Base-by-base conservation (phyloP, 306 rosid species). In the Geum urbanum region DNA sequence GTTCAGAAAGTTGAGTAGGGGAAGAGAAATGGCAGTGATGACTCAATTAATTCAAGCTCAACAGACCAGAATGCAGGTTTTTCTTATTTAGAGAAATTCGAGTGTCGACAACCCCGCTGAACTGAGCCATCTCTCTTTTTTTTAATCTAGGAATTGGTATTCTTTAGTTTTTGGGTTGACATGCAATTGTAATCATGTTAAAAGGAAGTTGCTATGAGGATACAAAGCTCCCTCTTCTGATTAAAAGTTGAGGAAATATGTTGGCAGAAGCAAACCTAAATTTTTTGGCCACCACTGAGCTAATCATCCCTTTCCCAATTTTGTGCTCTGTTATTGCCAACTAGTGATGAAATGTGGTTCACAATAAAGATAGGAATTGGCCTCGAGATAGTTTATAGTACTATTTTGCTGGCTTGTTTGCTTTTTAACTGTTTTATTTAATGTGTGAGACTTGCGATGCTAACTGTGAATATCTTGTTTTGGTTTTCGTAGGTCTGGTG, bases 41-140 rank as follows among this genome's bases (percentile, higher is more conserved):
- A 79, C 82, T 58, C 72, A 65, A 67, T 77, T 86, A 78, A 77
- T 90, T 88, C 94, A 92, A 92, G 98, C 98, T 92, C 98, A 90
- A 92, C 97, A 92, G 97, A 90, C 97, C 97, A 90, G 87, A 92
- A 71, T 85, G 89, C 92, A 82, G 86, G 78, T 75, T 74, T 83
- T 72, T 82, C 88, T 80, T 32, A 81, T 68, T 9, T 18, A 66
- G 82, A 67, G 47, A 44, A 46, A 74, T 45, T 85, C 88, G 90
- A 84, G 85, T 90, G 96, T 90, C 87, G 96, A 90, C 16, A 1
- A 90, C 78, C 96, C 92, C 88, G 90, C 91, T 86, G 91, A 85
- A 46, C 88, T 88, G 92, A 88, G 96, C 83, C 78, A 78, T 88
- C 84, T 86, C 74, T 67, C 35, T 11, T 32, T 22, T 3, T 6